These are phyloP conservation scores for Herpotrichia juniperi DNA, from an alignment of 2,329 filamentous ascomycete species.

Conservation along the genomic window DNA sequence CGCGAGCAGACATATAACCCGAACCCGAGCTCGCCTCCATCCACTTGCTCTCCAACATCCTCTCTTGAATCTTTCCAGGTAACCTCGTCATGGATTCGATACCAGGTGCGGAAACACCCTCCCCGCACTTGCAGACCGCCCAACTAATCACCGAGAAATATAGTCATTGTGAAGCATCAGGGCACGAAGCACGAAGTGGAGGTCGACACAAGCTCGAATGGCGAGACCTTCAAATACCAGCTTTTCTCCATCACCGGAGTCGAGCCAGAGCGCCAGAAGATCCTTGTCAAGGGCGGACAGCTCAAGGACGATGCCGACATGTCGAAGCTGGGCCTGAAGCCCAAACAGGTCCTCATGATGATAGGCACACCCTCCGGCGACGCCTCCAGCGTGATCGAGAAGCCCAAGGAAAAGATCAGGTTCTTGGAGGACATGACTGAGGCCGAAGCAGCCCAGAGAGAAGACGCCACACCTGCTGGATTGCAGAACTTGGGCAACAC, in stretches of 20 bases:
- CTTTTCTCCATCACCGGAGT: slow-evolving; percentile 94
- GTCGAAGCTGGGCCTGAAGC: slow-evolving; percentile 81
- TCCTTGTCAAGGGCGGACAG: slow-evolving; percentile 90
- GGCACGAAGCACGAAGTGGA: slow-evolving; percentile 96
- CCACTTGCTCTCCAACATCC: slow-evolving; percentile 1
- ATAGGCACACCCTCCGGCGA: slow-evolving; percentile 84
- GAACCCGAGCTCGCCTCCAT: slow-evolving; percentile 12
- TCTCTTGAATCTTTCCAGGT: neutral
- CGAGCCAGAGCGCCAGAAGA: slow-evolving; percentile 95
- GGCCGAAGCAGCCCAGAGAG: slow-evolving; percentile 82
- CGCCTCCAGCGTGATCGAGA: slow-evolving; percentile 64
- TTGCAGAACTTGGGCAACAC: slow-evolving; percentile 95
- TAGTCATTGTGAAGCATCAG: slow-evolving; percentile 92
- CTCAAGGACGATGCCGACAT: slow-evolving; percentile 95
- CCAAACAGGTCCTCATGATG: slow-evolving; percentile 91
- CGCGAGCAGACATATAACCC: slow-evolving; percentile 28
- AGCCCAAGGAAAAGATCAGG: slow-evolving; percentile 79
- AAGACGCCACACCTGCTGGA: slow-evolving; percentile 85
- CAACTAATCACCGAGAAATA: slow-evolving; percentile 25
- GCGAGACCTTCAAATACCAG: slow-evolving; percentile 94
- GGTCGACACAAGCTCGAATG: slow-evolving; percentile 80
- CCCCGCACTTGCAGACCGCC: slow-evolving; percentile 3
- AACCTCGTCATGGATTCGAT: slow-evolving; percentile 40
- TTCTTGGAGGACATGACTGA: slow-evolving; percentile 99
- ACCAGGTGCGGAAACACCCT: slow-evolving; percentile 33